These are phyloP conservation scores for Albophoma yamanashiensis DNA, from an alignment of 2,329 filamentous ascomycete species.

Conservation along the genomic window DNA sequence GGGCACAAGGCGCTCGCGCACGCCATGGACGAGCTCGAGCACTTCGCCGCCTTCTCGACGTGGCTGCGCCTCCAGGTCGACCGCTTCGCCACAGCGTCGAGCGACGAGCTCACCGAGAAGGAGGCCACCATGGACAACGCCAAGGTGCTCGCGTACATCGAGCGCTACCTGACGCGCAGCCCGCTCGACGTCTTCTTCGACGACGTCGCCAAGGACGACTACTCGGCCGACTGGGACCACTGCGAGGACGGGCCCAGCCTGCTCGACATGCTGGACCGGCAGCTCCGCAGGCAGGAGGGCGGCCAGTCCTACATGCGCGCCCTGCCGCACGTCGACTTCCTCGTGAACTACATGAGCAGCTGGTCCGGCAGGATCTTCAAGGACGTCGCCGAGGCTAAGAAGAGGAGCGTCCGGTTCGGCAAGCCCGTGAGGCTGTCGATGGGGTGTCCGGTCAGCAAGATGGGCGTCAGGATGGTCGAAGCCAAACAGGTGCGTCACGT, in stretches of 20 bases:
- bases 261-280: slow-evolving; percentile 36
- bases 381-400: slow-evolving; percentile 59
- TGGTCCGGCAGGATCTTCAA: slow-evolving; percentile 54
- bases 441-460: slow-evolving; percentile 31
- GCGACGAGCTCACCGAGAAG: slow-evolving; percentile 66
- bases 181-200: slow-evolving; percentile 53
- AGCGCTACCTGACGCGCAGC: slow-evolving; percentile 55
- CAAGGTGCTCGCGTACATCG: slow-evolving; percentile 68
- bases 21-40: slow-evolving; percentile 64
- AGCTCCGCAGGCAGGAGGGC: slow-evolving; percentile 34
- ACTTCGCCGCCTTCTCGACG: slow-evolving; percentile 67
- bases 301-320: slow-evolving; percentile 36
- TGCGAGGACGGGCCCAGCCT: slow-evolving; percentile 33
- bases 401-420: slow-evolving; percentile 58
- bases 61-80: slow-evolving; percentile 84
- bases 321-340: slow-evolving; percentile 51
- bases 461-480: slow-evolving; percentile 48
- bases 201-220: slow-evolving; percentile 37
- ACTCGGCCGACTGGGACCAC: slow-evolving; percentile 32
- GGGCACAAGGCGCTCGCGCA: slow-evolving; percentile 62
- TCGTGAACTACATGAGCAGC: slow-evolving; percentile 46
- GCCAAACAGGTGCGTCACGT: slow-evolving; percentile 18
- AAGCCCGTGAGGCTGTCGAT: slow-evolving; percentile 36
- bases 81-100: slow-evolving; percentile 52
- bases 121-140: slow-evolving; percentile 65